Conservation (phyloP, 1,139 yeast species). For the Yamadazyma pseudoaaseri region DNA sequence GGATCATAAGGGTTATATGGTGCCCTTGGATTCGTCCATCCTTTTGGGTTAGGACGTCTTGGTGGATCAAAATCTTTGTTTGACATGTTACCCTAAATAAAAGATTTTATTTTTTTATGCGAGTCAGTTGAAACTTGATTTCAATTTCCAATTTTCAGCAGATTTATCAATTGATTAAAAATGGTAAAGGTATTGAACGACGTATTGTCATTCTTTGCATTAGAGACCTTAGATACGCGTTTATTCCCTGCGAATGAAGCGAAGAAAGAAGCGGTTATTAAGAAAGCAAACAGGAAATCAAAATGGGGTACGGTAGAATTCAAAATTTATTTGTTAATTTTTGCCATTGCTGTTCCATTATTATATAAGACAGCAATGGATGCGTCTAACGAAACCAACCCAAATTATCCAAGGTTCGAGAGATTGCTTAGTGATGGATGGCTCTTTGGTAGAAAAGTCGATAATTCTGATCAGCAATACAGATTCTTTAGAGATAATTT, state of each 20-base stretch:
- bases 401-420: constrained; percentile 67
- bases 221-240: constrained; percentile 78
- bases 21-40: constrained; percentile 81
- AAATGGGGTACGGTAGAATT: constrained; percentile 80
- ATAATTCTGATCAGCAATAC: constrained; percentile 89
- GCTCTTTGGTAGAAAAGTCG: constrained; percentile 79
- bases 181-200: constrained; percentile 17
- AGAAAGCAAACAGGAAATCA: constrained; percentile 47
- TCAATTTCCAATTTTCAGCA: too few species aligned
- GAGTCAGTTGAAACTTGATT: too few species aligned
- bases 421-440: constrained; percentile 67
- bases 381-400: constrained; percentile 74
- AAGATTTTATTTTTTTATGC: too few species aligned
- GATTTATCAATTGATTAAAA: too few species aligned
- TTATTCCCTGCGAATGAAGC: constrained; percentile 54
- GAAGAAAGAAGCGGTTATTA: constrained; percentile 39
- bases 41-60: constrained; percentile 76
- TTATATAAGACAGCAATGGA: constrained; percentile 81
- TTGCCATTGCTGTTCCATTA: constrained; percentile 70
- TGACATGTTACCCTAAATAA: constrained; percentile 4
- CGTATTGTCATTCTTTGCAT: constrained; percentile 53
- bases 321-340: constrained; percentile 59
- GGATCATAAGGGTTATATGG: constrained; percentile 88
- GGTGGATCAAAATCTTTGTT: constrained; percentile 10
- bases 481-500: constrained; percentile 83